Evolutionary conservation across 1,139 yeast species (phyloP), one percentile per base, ranked within the genome.

Genomic region (Debaryomycetaceae sp.): DNA sequence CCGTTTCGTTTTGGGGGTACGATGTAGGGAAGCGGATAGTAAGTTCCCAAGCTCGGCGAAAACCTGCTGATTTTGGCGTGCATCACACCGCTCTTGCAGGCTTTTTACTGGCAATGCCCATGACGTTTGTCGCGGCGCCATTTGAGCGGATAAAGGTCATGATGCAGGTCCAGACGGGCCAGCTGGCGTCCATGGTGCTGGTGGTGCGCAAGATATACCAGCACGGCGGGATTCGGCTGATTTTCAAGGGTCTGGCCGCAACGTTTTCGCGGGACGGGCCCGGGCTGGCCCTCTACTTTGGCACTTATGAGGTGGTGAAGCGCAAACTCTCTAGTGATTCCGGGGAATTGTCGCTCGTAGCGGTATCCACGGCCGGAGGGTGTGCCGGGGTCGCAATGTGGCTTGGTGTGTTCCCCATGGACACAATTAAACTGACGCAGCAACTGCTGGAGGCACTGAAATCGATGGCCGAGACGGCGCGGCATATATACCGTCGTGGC

Each of bases 1-100:
- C 97, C 8, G 92, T 90, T 21, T 82, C 95, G 2, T 90, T 90
- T 63, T 87, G 97, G 97, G 97, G 97, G 49, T 90, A 90, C 57
- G 97, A 86, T 47, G 65, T 85, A 32, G 97, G 97, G 37, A 86
- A 86, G 58, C 73, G 74, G 38, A 36, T 87, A 8, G 93, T 87
- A 4, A 41, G 66, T 1, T 43, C 58, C 5, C 48, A 51, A 29
- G 55, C 68, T 5, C 68, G 71, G 2, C 55, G 56, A 25, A 47
- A 53, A 12, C 55, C 58, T 13, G 53, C 55, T 24, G 55, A 62
- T 14, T 69, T 85, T 43, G 53, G 78, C 18, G 75, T 80, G 39
- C 68, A 59, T 2, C 85, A 87, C 47, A 77, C 82, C 38, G 78
- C 94, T 10, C 68, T 90, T 4, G 98, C 98, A 12, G 98, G 98